Evolutionary conservation across 352 stramenopile genomes (phyloP).

Genomic region (Phytophthora pini): DNA sequence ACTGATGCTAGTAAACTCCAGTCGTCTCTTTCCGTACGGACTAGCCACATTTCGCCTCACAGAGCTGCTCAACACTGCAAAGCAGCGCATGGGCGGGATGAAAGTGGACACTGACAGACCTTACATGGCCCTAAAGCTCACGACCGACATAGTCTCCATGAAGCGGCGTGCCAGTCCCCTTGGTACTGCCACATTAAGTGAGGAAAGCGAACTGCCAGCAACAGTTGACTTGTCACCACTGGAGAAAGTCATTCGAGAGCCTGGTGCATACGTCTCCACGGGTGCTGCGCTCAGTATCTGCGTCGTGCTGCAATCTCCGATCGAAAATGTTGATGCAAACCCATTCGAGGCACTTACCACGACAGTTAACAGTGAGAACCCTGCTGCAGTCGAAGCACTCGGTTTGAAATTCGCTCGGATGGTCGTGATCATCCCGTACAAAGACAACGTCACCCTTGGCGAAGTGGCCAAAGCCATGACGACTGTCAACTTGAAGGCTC

Average conservation of each 20-base stretch:
- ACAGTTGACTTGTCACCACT: slow-evolving; percentile 39
- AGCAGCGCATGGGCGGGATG: slow-evolving; percentile 24
- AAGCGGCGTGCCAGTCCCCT: slow-evolving; percentile 66
- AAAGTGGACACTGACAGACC: slow-evolving; percentile 21
- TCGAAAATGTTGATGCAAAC: slow-evolving; percentile 15
- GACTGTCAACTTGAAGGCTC: slow-evolving; percentile 58
- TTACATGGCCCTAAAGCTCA: slow-evolving; percentile 56
- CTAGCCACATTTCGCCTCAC: slow-evolving; percentile 60
- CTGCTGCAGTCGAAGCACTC: background rate
- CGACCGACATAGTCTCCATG: slow-evolving; percentile 52
- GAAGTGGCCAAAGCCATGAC: slow-evolving; percentile 66
- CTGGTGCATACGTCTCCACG: slow-evolving; percentile 57
- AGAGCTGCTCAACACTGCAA: slow-evolving; percentile 53
- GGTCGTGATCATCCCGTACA: slow-evolving; percentile 88
- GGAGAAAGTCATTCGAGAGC: slow-evolving; percentile 62
- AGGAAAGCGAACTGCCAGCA: slow-evolving; percentile 31
- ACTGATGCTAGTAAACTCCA: slow-evolving; percentile 44
- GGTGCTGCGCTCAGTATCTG: slow-evolving; percentile 50
- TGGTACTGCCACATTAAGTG: slow-evolving; percentile 26
- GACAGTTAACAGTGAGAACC: background rate
- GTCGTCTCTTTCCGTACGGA: slow-evolving; percentile 63
- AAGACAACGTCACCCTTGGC: slow-evolving; percentile 57
- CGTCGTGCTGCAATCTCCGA: slow-evolving; percentile 48
- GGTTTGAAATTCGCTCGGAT: slow-evolving; percentile 67
- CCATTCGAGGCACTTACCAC: background rate